phyloP scores from a whole-genome alignment of 306 rosid genomes.

The Rubus parviflorus region DNA sequence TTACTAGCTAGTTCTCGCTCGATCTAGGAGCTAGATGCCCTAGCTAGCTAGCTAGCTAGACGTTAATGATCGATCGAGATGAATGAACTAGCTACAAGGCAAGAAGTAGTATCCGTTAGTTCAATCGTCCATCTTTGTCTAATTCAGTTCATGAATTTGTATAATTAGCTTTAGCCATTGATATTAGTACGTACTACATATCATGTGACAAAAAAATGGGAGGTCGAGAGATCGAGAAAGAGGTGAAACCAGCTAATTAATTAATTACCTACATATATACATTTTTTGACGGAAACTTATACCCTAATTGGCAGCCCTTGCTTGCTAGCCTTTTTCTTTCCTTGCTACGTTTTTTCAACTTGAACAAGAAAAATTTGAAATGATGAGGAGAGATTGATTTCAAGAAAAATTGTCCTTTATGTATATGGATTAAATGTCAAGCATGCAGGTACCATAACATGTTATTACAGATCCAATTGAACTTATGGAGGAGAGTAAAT shows the following conservation, averaged over 20 bases:
- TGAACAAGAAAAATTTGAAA: not conserved
- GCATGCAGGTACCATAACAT: not conserved
- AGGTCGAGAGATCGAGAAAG: not conserved
- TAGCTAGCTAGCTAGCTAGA: not conserved
- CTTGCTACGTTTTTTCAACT: not conserved
- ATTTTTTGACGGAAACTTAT: not conserved
- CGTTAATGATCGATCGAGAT: not conserved
- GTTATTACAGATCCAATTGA: not conserved
- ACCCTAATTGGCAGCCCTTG: not conserved
- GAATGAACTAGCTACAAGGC: not conserved
- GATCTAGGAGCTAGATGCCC: not conserved
- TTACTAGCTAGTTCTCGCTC: not conserved
- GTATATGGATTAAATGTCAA: not conserved
- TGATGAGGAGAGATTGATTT: not conserved
- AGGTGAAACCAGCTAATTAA: not conserved
- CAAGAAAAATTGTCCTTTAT: not conserved
- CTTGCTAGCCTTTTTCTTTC: not conserved
- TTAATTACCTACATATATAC: not conserved
- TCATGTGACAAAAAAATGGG: constrained; percentile 15
- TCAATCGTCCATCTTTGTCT: not conserved
- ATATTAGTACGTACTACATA: not conserved
- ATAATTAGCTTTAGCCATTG: not conserved
- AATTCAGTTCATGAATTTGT: not conserved
- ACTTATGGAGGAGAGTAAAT: not conserved
- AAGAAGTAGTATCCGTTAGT: not conserved